phyloP scores from a whole-genome alignment of 2,329 filamentous ascomycete genomes.

The Bipolaris victoriae region DNA sequence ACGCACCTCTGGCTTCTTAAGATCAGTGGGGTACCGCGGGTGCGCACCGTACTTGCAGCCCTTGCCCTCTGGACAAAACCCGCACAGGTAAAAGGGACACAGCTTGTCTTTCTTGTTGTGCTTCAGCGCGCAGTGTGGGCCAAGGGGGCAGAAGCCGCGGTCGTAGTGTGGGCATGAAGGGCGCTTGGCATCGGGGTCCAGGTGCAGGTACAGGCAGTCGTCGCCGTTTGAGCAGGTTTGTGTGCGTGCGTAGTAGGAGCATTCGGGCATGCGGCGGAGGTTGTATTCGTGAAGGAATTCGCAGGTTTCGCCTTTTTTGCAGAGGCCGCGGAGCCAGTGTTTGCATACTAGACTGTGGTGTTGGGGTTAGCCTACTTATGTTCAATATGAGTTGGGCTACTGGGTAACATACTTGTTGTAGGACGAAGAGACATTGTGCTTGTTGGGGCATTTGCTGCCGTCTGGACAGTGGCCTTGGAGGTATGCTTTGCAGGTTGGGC shows the following conservation, averaged over 20 bases:
- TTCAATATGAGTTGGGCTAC: not conserved
- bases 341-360: conserved; percentile 81
- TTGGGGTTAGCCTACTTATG: conserved; percentile 14
- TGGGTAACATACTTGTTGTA: conserved; percentile 65
- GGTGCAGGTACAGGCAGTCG: conserved; percentile 92
- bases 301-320: conserved; percentile 96
- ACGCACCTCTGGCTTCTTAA: conserved; percentile 63
- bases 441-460: conserved; percentile 82
- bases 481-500: conserved; percentile 83
- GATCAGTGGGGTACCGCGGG: conserved; percentile 77
- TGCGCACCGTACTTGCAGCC: conserved; percentile 82
- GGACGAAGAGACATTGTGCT: conserved; percentile 68
- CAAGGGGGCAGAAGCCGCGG: conserved; percentile 90
- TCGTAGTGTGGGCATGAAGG: conserved; percentile 79
- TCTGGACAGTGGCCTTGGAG: conserved; percentile 84
- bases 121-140: conserved; percentile 84
- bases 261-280: conserved; percentile 96
- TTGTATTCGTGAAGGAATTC: conserved; percentile 99
- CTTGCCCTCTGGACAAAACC: conserved; percentile 88
- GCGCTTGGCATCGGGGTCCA: conserved; percentile 77
- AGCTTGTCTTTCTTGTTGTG: conserved; percentile 78
- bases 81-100: conserved; percentile 86
- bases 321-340: conserved; percentile 95
- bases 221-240: conserved; percentile 96
- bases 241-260: conserved; percentile 92